A percentile compares a stretch with the other conserved stretches of the same genome.
Evolutionary conservation across 768 basidiomycete genomes (phyloP).

Genomic region (Mycena capillaripes): DNA sequence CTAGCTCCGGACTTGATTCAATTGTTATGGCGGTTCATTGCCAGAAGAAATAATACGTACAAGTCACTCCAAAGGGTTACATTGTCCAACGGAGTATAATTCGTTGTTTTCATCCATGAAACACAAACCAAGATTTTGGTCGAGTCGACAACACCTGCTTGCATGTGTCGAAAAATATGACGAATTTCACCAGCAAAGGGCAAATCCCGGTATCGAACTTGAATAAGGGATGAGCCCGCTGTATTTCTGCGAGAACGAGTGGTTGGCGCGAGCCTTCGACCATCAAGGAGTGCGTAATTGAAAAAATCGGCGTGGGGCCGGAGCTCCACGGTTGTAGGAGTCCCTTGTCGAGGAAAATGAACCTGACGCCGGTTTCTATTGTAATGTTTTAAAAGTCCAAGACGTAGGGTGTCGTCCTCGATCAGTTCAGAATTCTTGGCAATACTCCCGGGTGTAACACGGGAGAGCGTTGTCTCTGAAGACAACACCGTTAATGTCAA

Average conservation of each 20-base stretch:
- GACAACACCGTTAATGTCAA: too few relatives aligned
- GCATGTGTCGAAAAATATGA: constrained; percentile 33
- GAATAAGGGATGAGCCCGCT: constrained; percentile 33
- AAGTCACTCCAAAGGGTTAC: neutral
- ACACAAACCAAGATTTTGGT: neutral
- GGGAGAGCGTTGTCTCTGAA: neutral
- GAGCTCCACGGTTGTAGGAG: neutral
- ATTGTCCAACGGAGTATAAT: neutral
- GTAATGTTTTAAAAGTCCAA: constrained; percentile 16
- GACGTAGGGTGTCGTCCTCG: neutral
- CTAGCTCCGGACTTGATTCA: constrained; percentile 38
- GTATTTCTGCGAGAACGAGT: neutral
- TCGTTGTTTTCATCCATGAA: constrained; percentile 5
- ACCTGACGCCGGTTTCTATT: constrained; percentile 3
- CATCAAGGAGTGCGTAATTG: constrained; percentile 33
- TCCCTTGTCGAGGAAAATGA: neutral
- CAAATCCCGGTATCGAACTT: constrained; percentile 5
- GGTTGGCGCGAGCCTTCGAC: constrained; percentile 30
- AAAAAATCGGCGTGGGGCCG: neutral
- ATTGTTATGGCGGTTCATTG: neutral
- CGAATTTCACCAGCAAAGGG: constrained; percentile 32
- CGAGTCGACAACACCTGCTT: constrained; percentile 16
- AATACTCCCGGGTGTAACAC: neutral
- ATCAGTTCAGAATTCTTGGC: neutral
- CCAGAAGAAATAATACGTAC: neutral